Base-by-base conservation (phyloP, 148 eudicot genomes). In the Pouteria glomerata region DNA sequence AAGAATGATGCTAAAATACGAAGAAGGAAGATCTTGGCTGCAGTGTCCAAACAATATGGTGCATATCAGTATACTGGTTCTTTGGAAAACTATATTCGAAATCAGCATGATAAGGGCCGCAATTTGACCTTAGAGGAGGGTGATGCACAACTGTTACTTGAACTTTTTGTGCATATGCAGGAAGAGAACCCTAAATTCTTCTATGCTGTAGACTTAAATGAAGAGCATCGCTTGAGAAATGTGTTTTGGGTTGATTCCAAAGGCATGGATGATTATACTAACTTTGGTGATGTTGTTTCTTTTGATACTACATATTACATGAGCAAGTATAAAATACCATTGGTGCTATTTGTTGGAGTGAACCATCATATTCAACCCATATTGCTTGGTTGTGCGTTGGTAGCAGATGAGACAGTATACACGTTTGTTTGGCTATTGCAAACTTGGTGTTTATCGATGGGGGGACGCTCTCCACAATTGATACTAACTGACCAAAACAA, bases 211-310 rank as follows among this genome's bases (percentile, higher is more conserved):
- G 92, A 88, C 72, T 76, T 88, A 74, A 85, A 83, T 67, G 92
- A 88, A 78, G 92, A 88, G 74, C 80, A 88, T 76, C 79, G 78
- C 14, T 37, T 88, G 76, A 85, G 92, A 82, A 88, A 88, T 70
- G 83, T 83, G 30, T 88, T 83, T 55, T 88, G 92, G 92, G 86
- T 85, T 74, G 89, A 88, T 77, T 76, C 81, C 24, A 88, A 88
- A 82, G 89, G 87, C 48, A 71, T 85, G 41, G 79, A 76, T 77
- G 89, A 88, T 80, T 88, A 83, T 74, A 51, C 70, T 48, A 73
- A 79, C 76, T 88, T 88, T 72, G 77, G 89, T 44, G 92, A 88
- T 76, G 87, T 85, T 45, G 87, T 85, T 45, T 85, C 81, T 68
- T 71, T 88, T 39, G 92, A 88, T 68, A 83, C 84, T 33, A 79